These are phyloP conservation scores for Nicotiana tabacum DNA, from an alignment of 257 asterid species.

Conservation along the genomic window DNA sequence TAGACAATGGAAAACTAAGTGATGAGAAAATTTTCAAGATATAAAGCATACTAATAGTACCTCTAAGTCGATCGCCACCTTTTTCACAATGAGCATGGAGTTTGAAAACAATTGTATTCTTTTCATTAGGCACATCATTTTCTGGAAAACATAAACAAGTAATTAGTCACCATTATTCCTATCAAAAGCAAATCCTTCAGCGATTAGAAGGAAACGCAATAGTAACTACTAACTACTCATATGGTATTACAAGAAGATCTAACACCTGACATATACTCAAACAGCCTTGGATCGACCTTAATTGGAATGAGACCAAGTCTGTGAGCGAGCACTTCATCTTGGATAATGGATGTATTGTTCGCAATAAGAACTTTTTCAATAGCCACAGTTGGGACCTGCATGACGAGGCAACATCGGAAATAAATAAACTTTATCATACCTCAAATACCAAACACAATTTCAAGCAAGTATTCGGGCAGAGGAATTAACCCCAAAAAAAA, in stretches of 20 bases:
- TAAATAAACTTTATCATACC: background rate
- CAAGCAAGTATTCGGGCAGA: background rate
- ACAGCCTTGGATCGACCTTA: conserved; percentile 80
- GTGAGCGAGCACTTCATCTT: conserved; percentile 97
- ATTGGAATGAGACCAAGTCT: conserved; percentile 91
- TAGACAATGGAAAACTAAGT: background rate
- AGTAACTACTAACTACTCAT: conserved; percentile 4
- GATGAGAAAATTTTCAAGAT: background rate
- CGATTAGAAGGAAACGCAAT: background rate
- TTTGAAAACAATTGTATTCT: conserved; percentile 82
- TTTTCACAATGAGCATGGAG: conserved; percentile 64
- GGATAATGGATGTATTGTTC: conserved; percentile 86
- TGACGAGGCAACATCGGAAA: conserved; percentile 4
- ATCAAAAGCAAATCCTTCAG: background rate
- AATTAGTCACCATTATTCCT: conserved; percentile 24
- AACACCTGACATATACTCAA: conserved; percentile 72
- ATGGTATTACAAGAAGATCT: background rate
- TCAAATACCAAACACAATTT: background rate
- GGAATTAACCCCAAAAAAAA: background rate
- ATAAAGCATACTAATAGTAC: conserved; percentile 26
- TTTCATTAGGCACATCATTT: conserved; percentile 72
- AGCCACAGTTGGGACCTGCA: conserved; percentile 94
- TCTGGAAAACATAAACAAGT: conserved; percentile 37
- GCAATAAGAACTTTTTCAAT: conserved; percentile 86
- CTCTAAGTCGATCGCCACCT: conserved; percentile 46